Percentiles rank a stretch among this genome's conserved stretches.
Conservation (phyloP, 2,329 filamentous ascomycete species). For the Scedosporium aurantiacum region DNA sequence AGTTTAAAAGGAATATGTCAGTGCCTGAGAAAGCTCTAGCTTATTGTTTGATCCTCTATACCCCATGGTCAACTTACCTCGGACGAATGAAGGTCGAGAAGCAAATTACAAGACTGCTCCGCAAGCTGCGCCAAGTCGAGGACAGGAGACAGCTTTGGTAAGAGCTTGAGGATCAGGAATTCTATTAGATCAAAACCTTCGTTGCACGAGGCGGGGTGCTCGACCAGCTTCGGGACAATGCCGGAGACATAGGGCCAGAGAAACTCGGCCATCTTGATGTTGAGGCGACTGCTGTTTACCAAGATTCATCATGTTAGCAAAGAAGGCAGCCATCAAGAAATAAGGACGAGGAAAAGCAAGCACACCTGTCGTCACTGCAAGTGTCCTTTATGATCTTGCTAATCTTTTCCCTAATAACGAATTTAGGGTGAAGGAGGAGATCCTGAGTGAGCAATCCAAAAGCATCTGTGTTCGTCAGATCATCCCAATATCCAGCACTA, state of each 20-base stretch:
- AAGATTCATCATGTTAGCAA: background rate
- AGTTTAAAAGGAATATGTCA: conserved; percentile 8
- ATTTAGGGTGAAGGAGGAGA: conserved; percentile 2
- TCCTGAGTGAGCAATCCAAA: conserved; percentile 4
- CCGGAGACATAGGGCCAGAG: conserved; percentile 35
- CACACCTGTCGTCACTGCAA: conserved; percentile 1
- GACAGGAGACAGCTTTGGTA: background rate
- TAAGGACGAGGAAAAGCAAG: background rate
- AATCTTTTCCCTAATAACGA: background rate
- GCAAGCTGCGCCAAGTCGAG: conserved; percentile 14
- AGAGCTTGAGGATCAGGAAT: conserved; percentile 16
- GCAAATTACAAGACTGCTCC: conserved; percentile 18
- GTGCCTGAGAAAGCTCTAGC: no score
- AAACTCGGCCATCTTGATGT: conserved; percentile 12
- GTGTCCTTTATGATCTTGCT: conserved; percentile 1
- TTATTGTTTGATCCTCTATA: no score
- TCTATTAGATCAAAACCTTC: conserved; percentile 34
- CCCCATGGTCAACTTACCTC: conserved; percentile 21
- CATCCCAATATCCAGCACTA: conserved; percentile 26
- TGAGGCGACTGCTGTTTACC: background rate
- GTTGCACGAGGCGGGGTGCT: conserved; percentile 24
- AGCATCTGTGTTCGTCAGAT: conserved; percentile 7
- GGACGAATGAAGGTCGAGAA: conserved; percentile 28
- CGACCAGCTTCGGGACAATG: conserved; percentile 24
- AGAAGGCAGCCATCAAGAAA: background rate